These are phyloP conservation scores for Citrus australasica DNA, from an alignment of 345 rosid species.

Conservation along the genomic window DNA sequence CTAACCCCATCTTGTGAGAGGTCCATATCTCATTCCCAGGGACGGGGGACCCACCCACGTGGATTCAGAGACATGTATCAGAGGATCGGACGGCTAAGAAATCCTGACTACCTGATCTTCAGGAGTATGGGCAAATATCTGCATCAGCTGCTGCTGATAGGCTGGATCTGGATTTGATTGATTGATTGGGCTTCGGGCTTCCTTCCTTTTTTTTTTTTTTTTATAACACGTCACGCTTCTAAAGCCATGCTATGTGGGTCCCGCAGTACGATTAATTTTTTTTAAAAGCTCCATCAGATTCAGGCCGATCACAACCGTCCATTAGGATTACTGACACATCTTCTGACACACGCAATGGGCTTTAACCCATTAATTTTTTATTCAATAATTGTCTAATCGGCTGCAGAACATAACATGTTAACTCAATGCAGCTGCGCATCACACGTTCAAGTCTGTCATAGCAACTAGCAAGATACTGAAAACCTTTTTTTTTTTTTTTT, in stretches of 20 bases:
- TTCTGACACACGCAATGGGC: not conserved
- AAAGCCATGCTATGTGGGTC: slow-evolving; percentile 18
- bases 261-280: not conserved
- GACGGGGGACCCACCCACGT: slow-evolving; percentile 23
- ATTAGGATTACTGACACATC: not conserved
- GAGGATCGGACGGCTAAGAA: slow-evolving; percentile 17
- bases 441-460: too few relatives aligned
- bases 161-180: not conserved
- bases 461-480: too few relatives aligned
- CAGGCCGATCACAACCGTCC: not conserved
- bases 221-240: slow-evolving; percentile 22
- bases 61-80: not conserved
- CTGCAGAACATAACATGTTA: too few relatives aligned
- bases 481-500: too few relatives aligned
- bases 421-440: too few relatives aligned
- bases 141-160: not conserved
- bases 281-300: not conserved
- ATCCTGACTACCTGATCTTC: slow-evolving; percentile 4
- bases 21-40: slow-evolving; percentile 5
- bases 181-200: not conserved
- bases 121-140: slow-evolving; percentile 2
- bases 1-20: not conserved
- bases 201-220: not conserved
- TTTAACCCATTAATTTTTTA: not conserved
- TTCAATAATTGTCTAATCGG: too few relatives aligned